Evolutionary conservation across 2,329 filamentous ascomycete genomes (phyloP), one percentile per base, ranked within the genome.

Genomic region (Phaeosphaeriaceae sp.): DNA sequence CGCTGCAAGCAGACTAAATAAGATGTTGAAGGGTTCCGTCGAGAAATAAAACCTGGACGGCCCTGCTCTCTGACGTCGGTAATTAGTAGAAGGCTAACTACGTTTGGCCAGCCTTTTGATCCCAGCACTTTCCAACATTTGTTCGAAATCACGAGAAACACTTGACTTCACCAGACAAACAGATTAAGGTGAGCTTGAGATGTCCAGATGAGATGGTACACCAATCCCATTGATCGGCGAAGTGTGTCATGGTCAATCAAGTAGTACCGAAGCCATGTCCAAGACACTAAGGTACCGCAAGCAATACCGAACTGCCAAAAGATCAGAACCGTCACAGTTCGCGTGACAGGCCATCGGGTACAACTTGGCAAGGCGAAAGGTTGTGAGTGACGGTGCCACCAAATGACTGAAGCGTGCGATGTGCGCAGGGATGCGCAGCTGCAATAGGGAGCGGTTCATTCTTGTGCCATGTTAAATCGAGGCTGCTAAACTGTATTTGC

Each of bases 341-440:
- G 44, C 27, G 51, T 22, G 19, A 41, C 36, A 17, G n/a, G n/a
- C 22, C 21, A 21, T 36, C 46, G 33, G 47, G 45, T 42, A n/a
- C 24, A 46, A 17, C 41, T 31, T 33, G 21, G 41, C 50, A 40
- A n/a, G 13, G 42, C 20, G 11, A 24, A 47, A n/a, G 41, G 50
- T 46, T 46, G 50, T 53, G 24, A 17, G 17, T 46, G 42, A 27
- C 1, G n/a, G 52, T 20, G 41, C 41, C 41, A 17, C 13, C 13
- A 21, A 3, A 46, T 17, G 50, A 45, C 50, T 19, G 21, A 25
- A 53, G 41, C 24, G 51, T 47, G 24, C 33, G 53, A 54, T 45
- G 47, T 44, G 44, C 36, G 24, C 53, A 54, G 47, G 53, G 53
- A 33, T 54, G 36, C 36, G 24, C 27, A 33, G 45, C 36, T 44